Evolutionary conservation across 257 asterid species (phyloP), one percentile per base, ranked within the genome.

Genomic region (Solanum bulbocastanum): DNA sequence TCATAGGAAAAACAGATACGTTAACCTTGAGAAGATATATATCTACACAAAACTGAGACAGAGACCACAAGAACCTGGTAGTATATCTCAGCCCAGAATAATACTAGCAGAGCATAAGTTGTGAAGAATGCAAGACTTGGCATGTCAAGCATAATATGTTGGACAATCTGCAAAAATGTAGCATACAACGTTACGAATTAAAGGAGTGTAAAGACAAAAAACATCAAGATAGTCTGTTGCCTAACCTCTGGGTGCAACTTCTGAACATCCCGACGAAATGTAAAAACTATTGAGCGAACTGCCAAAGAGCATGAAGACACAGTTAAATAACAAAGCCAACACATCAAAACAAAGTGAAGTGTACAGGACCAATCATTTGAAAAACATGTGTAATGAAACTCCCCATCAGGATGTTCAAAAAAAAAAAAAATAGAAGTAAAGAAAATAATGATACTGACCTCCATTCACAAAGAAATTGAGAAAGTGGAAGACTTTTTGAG

Each of bases 31-130:
- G 27, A 46, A 46, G 68, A 81, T n/a, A 81, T 46, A 44, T 15
- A 81, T 81, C 85, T 81, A 62, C 68, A 81, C 20, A 46, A 44
- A 37, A 46, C 60, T 81, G 68, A 81, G 42, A 81, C 40, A 81
- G 84, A 78, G 85, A 81, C 85, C 56, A 86, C 68, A 86, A 91
- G 10, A 52, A 95, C 99, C 99, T 96, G 98, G 88, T 96, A 96
- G 92, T 95, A 97, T 69, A 96, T 96, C 92, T 97, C 99, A 23
- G 99, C 99, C 98, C 98, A 97, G 93, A 97, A 97, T 89, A 97
- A 91, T 35, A 97, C 98, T 52, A 97, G 91, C 84, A 97, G 93
- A 5, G 98, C 98, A 89, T 97, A 97, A 2, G 99, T 97, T 12
- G 99, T 95, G 98, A 97, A 97, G 94, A 97, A 97, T 36, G 92